Base-by-base conservation (phyloP, 2,329 filamentous ascomycete species). In the Fusarium lyarnte region DNA sequence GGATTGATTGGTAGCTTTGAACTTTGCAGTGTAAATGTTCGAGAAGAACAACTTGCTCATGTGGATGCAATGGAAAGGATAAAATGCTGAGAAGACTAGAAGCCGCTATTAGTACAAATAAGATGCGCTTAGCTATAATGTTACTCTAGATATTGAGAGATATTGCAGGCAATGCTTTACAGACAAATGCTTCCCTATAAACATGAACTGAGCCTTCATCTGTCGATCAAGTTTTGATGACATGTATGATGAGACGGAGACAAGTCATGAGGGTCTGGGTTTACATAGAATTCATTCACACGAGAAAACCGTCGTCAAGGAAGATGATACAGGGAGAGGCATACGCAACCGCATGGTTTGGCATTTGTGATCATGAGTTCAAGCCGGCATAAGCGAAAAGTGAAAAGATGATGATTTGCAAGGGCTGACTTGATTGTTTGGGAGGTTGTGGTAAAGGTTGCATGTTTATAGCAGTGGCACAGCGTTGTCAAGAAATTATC, bases 21-120 rank as follows among this genome's bases (percentile, higher is more conserved):
- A 39, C 2, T n/a, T 38, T n/a, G 49, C n/a, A 53, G 6, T 17
- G 39, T 53, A n/a, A 5, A 3, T 53, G 49, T 13, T 27, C 27
- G 13, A 33, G 49, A n/a, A 29, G 23, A n/a, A n/a, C 33, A 14
- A n/a, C 10, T 53, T 53, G 35, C 23, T 41, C 14, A 17, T 41
- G n/a, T 8, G 29, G 4, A 1, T 41, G 1, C 0, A 19, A 4
- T 17, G 35, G 4, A 53, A 13, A 1, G 13, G 2, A n/a, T n/a
- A n/a, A 0, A 3, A 10, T 29, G 19, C 1, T 7, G 49, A 53
- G 33, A n/a, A 16, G 9, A n/a, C 5, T 0, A 41, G 2, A 53
- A n/a, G 23, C 12, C 25, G 2, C 0, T n/a, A 12, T 53, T 53
- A 4, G 35, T 17, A 53, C 35, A 25, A 12, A 51, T 53, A 7